Evolutionary conservation across 2,329 filamentous ascomycete species (phyloP), one percentile per base, ranked within the genome.

Genomic region (Beauveria brongniartii): DNA sequence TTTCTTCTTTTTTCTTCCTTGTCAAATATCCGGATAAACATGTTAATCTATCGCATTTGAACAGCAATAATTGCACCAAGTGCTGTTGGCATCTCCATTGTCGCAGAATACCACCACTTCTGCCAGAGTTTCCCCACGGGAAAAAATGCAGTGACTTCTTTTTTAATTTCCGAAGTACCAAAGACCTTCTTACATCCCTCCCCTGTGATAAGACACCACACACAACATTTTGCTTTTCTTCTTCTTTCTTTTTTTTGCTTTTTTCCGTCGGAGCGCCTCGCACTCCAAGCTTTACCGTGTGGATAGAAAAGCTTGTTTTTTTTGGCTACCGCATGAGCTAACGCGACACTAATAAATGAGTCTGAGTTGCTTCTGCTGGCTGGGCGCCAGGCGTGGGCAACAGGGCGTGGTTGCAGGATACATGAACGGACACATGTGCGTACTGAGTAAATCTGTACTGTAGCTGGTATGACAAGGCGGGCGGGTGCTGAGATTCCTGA

Each of bases 281-380:
- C 30, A 57, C 28, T 26, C 14, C n/a, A 56, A 26, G 2, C 9
- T 28, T 44, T 40, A 40, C 30, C 22, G 55, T 57, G 43, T 57
- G 55, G 55, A 22, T 57, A 20, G 34, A 28, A 57, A 57, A 57
- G 55, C 55, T 57, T 57, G 55, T 50, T 57, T 34, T 57, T 57
- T 14, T 57, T 50, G 30, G 9, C 48, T 46, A 40, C 51, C 55
- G 40, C 55, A 57, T 57, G 55, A 44, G 18, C 55, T 50, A 57
- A 26, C 14, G 30, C 44, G 22, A 12, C 30, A 28, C 44, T 50
- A 57, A 50, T 26, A 18, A 40, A 34, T 30, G 20, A 41, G 34
- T 37, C 34, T 37, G 7, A 34, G 48, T 16, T 34, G 30, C 30
- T 34, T 34, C 24, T 34, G 30, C 34, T 26, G 10, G 24, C 41